These are phyloP conservation scores for Reutealis trisperma DNA, from an alignment of 345 rosid genomes.

Conservation along the genomic window DNA sequence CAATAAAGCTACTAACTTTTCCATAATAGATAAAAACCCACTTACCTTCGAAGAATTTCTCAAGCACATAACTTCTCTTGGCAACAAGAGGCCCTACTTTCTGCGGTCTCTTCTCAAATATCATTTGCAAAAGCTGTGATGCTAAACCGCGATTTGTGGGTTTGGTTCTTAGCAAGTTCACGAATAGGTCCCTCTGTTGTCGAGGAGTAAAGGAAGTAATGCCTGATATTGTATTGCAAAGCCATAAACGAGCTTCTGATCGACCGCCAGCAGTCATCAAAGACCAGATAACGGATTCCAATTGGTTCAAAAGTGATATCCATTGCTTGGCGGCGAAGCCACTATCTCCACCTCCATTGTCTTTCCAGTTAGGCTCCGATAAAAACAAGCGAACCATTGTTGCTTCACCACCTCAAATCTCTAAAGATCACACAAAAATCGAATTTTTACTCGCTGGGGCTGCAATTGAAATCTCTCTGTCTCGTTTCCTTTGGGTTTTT, in stretches of 20 bases:
- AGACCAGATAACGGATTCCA: slow-evolving; percentile 61
- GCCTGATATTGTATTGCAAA: slow-evolving; percentile 54
- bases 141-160: slow-evolving; percentile 45
- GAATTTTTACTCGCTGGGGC: not conserved
- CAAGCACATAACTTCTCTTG: slow-evolving; percentile 60
- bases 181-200: slow-evolving; percentile 54
- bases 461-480: not conserved
- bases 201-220: slow-evolving; percentile 42
- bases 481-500: not conserved
- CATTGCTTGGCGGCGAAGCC: slow-evolving; percentile 33
- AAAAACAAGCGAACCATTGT: slow-evolving; percentile 57
- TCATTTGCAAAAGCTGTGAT: slow-evolving; percentile 60
- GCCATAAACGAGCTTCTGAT: slow-evolving; percentile 90
- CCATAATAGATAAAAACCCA: not conserved
- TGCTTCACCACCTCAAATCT: not conserved
- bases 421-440: too few species aligned
- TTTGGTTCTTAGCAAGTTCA: slow-evolving; percentile 52
- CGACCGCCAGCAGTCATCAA: slow-evolving; percentile 55
- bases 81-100: slow-evolving; percentile 59
- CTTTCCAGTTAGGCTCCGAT: slow-evolving; percentile 42
- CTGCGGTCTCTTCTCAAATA: slow-evolving; percentile 56
- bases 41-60: slow-evolving; percentile 75
- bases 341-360: slow-evolving; percentile 17
- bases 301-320: slow-evolving; percentile 46
- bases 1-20: not conserved